Percentiles rank a stretch among this genome's conserved stretches.
These are phyloP conservation scores for Echites panduratus DNA, from an alignment of 257 asterid genomes.

Conservation along the genomic window DNA sequence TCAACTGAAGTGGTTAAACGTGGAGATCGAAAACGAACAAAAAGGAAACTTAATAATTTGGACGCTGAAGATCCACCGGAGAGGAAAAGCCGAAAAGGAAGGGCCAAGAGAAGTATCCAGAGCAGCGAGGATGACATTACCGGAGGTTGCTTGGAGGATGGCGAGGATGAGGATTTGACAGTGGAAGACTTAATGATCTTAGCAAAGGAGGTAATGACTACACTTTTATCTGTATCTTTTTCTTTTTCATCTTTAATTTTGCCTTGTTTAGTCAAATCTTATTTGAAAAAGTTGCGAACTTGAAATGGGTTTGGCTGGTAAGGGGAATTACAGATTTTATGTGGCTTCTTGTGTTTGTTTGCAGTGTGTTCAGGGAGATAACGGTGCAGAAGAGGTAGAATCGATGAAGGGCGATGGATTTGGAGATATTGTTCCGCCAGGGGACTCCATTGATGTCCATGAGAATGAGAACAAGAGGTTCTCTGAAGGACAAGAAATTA, in stretches of 20 bases:
- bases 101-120: conserved; percentile 4
- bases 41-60: conserved; percentile 15
- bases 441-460: conserved; percentile 4
- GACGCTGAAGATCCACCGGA: not conserved
- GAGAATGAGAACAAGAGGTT: conserved; percentile 1
- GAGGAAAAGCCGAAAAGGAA: conserved; percentile 5
- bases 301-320: no score
- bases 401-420: not conserved
- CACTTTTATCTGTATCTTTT: no score
- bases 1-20: not conserved
- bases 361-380: conserved; percentile 21
- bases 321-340: not conserved
- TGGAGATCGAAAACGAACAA: conserved; percentile 13
- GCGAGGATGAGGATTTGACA: conserved; percentile 32
- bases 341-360: not conserved
- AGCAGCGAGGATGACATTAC: conserved; percentile 12
- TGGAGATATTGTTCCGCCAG: not conserved
- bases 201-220: conserved; percentile 45
- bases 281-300: not conserved
- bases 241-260: no score
- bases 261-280: no score
- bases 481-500: conserved; percentile 3
- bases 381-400: not conserved
- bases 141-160: conserved; percentile 6
- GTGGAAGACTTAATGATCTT: conserved; percentile 36